Evolutionary conservation across 495 filamentous ascomycete species (phyloP), one percentile per base, ranked within the genome.

Genomic region (Trichocladium antarcticum): DNA sequence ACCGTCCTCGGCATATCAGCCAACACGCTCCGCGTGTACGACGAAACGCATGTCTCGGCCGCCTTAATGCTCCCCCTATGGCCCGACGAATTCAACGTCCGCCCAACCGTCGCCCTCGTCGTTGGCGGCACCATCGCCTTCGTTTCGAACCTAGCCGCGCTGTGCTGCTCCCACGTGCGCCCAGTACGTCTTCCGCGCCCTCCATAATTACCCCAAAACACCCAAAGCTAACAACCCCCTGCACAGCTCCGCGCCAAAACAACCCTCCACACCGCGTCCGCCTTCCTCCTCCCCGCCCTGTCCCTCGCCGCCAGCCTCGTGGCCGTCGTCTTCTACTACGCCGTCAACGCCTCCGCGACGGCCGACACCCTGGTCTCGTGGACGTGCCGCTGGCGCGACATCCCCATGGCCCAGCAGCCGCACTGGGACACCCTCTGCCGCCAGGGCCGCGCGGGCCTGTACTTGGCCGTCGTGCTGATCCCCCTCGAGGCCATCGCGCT

Each of bases 321-420:
- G 49, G 68, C 68, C 53, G 68, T 73, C 45, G 57, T 66, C 41
- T 73, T 77, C 62, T 77, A 72, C 63, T 79, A 79, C 52, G 65
- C 62, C 40, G 68, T 74, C 63, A 75, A 77, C 50, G 54, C 68
- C 20, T 76, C 74, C 1, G 56, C 56, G 35, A 63, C 57, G 6
- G 59, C 63, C 45, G 69, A 70, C 54, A 73, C 72, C 34, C 57
- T 77, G 24, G 54, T 76, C 56, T 74, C 69, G 59, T 79, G 75
- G 75, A 71, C 67, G 21, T 79, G 75, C 61, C 72, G 71, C 42
- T 79, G 74, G 74, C 55, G 54, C 5, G 50, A 57, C 34, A 53
- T 75, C 22, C 55, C 56, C 50, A 77, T 77, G 74, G 42, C 41
- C 16, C 38, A 60, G 32, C 52, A 63, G 55, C 75, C 75, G 37